These are phyloP conservation scores for Cutaneotrichosporon cyanovorans DNA, from an alignment of 1,284 basidiomycete genomes.

Conservation along the genomic window DNA sequence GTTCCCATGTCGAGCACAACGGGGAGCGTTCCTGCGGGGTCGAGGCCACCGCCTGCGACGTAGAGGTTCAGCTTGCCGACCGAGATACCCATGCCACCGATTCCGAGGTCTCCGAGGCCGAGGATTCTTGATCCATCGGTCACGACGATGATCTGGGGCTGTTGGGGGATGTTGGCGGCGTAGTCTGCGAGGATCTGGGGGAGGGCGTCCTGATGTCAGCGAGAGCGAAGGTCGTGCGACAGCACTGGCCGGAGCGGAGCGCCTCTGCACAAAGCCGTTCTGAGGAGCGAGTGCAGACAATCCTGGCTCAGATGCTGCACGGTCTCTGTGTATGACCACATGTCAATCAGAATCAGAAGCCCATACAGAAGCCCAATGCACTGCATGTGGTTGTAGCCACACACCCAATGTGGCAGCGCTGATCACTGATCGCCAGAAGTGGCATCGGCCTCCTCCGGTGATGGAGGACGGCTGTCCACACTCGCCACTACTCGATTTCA, in stretches of 20 bases:
- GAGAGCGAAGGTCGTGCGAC: background rate
- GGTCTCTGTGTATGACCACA: too few relatives aligned
- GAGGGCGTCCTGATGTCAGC: conserved; percentile 48
- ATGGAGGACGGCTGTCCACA: too few relatives aligned
- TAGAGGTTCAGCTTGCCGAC: conserved; percentile 91
- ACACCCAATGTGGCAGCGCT: too few relatives aligned
- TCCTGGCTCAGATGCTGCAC: too few relatives aligned
- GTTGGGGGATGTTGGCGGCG: conserved; percentile 53
- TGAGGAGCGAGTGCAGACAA: too few relatives aligned
- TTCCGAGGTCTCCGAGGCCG: conserved; percentile 76
- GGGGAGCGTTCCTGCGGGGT: conserved; percentile 74
- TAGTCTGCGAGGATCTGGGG: conserved; percentile 39
- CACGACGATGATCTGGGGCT: conserved; percentile 75
- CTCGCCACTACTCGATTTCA: too few relatives aligned
- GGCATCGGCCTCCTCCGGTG: too few relatives aligned
- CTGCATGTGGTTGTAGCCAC: too few relatives aligned
- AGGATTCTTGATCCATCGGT: conserved; percentile 91
- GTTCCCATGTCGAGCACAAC: conserved; percentile 74
- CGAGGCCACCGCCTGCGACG: conserved; percentile 73
- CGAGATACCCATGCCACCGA: conserved; percentile 71
- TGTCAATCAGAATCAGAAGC: too few relatives aligned
- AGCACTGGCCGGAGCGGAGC: background rate
- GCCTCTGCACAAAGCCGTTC: background rate
- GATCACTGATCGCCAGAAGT: too few relatives aligned
- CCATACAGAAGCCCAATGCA: too few relatives aligned